phyloP scores from a whole-genome alignment of 2,329 filamentous ascomycete genomes.

The Talaromyces islandicus region DNA sequence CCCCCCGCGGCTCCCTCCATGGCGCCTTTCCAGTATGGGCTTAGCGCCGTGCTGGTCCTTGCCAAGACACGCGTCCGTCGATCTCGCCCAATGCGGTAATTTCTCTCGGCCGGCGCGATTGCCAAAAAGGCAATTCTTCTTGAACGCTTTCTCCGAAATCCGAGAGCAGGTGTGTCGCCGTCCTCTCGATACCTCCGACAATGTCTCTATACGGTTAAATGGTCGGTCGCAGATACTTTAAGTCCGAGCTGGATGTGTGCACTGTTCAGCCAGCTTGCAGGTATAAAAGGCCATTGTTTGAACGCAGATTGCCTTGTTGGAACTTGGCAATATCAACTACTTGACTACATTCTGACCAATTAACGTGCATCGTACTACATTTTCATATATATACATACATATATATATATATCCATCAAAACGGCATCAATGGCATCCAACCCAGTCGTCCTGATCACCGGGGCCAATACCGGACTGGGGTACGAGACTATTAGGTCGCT shows the following conservation, averaged over 20 bases:
- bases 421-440: not conserved
- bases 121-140: not conserved
- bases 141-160: not conserved
- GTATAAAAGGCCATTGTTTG: not conserved
- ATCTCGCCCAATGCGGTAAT: not conserved
- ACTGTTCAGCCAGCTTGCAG: not conserved
- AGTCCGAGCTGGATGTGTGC: not conserved
- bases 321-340: not conserved
- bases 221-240: not conserved
- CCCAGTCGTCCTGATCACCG: slow-evolving; percentile 50
- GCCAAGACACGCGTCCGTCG: not conserved
- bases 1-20: not conserved
- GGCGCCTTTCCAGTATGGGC: not conserved
- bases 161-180: not conserved
- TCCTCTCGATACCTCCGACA: not conserved
- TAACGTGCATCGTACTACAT: not conserved
- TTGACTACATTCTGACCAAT: not conserved
- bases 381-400: not conserved
- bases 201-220: not conserved
- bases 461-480: slow-evolving; percentile 58
- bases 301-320: not conserved
- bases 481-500: slow-evolving; percentile 53
- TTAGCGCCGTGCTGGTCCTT: not conserved
- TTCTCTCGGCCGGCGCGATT: not conserved
- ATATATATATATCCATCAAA: not conserved